A percentile compares a stretch with the other conserved stretches of the same genome.
Conservation (phyloP, 1,139 yeast genomes). For the Pichia sp. region DNA sequence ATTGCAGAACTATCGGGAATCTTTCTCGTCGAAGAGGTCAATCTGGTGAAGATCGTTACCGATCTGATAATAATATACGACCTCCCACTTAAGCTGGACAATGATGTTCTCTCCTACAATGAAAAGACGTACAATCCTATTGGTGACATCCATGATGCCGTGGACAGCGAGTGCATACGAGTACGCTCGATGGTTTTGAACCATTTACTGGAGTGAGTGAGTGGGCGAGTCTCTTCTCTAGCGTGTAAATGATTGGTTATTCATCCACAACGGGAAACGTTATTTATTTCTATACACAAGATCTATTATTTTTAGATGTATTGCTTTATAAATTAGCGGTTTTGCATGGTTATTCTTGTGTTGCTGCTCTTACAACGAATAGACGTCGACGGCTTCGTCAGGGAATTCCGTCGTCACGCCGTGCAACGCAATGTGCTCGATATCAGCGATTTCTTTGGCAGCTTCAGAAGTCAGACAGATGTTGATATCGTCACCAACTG, state of each 20-base stretch:
- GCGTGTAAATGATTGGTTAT: too few species aligned
- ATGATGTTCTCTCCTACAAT: neutral
- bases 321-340: too few species aligned
- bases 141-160: neutral
- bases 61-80: conserved; percentile 8
- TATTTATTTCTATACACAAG: too few species aligned
- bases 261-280: too few species aligned
- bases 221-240: too few species aligned
- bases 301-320: too few species aligned
- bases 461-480: conserved; percentile 69
- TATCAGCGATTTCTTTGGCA: conserved; percentile 73
- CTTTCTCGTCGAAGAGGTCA: conserved; percentile 11
- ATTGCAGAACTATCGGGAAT: conserved; percentile 13
- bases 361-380: conserved; percentile 15
- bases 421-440: conserved; percentile 52
- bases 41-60: conserved; percentile 1
- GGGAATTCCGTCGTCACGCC: conserved; percentile 40
- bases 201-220: neutral
- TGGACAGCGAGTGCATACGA: neutral
- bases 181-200: neutral
- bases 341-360: too few species aligned
- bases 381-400: conserved; percentile 39
- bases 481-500: conserved; percentile 52
- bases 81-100: conserved; percentile 18
- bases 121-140: neutral